A percentile compares a stretch with the other conserved stretches of the same genome.
These are phyloP conservation scores for Ceratocystis eucalypticola DNA, from an alignment of 2,329 filamentous ascomycete species.

Conservation along the genomic window DNA sequence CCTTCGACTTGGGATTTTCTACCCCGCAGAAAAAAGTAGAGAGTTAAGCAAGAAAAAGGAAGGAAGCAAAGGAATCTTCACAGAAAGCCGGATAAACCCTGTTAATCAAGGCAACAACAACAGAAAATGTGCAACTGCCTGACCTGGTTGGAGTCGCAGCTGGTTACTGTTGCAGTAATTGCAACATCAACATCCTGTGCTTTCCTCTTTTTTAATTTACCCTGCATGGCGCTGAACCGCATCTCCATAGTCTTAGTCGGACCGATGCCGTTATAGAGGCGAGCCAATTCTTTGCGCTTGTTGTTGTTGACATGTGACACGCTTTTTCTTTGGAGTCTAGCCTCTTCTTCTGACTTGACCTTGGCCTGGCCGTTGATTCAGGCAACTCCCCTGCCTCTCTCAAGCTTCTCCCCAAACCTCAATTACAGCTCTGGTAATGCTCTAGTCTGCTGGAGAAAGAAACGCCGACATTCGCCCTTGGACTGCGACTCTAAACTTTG, in stretches of 20 bases:
- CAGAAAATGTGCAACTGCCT: neutral
- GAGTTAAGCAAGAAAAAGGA: neutral
- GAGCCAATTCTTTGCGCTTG: neutral
- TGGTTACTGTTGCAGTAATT: neutral
- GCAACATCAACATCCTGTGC: conserved; percentile 2
- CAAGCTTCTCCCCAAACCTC: neutral
- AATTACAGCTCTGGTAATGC: neutral
- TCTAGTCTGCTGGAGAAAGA: neutral
- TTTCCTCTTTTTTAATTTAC: neutral
- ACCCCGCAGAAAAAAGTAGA: neutral
- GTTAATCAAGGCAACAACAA: neutral
- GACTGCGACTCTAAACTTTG: neutral
- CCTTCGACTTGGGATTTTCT: neutral
- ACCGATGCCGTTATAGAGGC: neutral
- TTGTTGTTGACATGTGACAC: neutral
- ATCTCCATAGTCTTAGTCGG: neutral
- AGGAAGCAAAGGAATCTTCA: neutral
- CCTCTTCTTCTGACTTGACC: neutral
- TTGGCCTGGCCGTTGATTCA: neutral
- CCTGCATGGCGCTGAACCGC: neutral
- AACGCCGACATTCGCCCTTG: conserved; percentile 9
- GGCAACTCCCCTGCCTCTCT: neutral
- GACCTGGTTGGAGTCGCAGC: neutral
- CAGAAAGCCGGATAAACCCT: neutral
- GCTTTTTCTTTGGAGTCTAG: neutral